Evolutionary conservation across 495 filamentous ascomycete genomes (phyloP).

Genomic region (Lentithecium fluviatile): DNA sequence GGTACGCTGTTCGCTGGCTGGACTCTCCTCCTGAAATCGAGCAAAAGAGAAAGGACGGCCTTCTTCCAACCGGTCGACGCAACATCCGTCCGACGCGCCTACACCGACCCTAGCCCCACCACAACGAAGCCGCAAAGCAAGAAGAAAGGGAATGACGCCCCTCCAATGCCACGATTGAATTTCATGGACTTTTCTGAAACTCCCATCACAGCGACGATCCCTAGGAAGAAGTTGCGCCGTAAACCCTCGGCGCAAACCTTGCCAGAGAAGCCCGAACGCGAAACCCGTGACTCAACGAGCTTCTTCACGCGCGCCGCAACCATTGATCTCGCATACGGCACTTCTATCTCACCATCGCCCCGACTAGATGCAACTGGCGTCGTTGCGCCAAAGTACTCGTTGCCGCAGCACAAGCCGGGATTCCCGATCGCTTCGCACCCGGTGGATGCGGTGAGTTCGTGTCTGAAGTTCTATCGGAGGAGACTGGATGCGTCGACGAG

Average conservation of each 20-base stretch:
- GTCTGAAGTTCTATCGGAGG: conserved; percentile 25
- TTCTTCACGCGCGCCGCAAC: conserved; percentile 16
- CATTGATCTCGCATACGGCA: conserved; percentile 16
- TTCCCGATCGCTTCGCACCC: conserved; percentile 23
- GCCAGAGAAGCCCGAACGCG: conserved; percentile 18
- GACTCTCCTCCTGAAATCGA: conserved; percentile 30
- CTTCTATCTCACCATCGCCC: conserved; percentile 3
- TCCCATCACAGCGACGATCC: neutral
- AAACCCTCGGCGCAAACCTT: conserved; percentile 13
- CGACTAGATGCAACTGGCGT: neutral
- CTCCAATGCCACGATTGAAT: conserved; percentile 7
- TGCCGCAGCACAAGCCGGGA: conserved; percentile 11
- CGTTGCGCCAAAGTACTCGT: neutral
- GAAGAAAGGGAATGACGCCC: neutral
- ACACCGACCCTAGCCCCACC: conserved; percentile 21
- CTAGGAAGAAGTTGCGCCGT: conserved; percentile 16
- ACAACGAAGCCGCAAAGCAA: neutral
- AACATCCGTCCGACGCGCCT: conserved; percentile 12
- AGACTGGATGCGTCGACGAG: conserved; percentile 27
- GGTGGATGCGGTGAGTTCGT: conserved; percentile 15
- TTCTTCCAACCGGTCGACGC: conserved; percentile 19
- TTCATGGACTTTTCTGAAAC: conserved; percentile 31
- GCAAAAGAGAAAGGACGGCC: conserved; percentile 18
- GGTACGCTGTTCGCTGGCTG: conserved; percentile 26
- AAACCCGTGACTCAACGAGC: conserved; percentile 11